Percentiles rank a stretch among this genome's conserved stretches.
Conservation (phyloP, 768 basidiomycete species). For the Tulasnella sp. region DNA sequence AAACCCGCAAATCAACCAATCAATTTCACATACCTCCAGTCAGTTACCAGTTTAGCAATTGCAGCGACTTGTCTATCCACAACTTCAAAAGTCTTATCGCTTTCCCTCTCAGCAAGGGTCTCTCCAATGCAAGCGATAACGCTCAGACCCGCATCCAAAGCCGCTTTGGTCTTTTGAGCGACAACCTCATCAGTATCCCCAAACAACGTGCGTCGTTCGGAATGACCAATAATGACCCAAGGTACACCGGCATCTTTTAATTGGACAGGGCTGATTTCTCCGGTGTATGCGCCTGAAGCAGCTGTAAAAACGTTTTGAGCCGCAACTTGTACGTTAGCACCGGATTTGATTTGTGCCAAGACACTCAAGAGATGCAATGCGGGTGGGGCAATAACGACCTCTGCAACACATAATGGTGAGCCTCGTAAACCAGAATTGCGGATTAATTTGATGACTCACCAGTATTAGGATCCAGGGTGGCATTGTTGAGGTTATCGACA, state of each 20-base stretch:
- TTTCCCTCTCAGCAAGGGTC: slow-evolving; percentile 78
- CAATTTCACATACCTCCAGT: slow-evolving; percentile 59
- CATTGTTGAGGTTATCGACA: slow-evolving; percentile 59
- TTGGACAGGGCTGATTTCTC: slow-evolving; percentile 83
- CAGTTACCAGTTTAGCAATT: slow-evolving; percentile 47
- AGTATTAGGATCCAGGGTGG: slow-evolving; percentile 58
- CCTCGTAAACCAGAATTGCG: slow-evolving; percentile 9
- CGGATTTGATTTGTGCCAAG: slow-evolving; percentile 43
- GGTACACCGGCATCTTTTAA: slow-evolving; percentile 76
- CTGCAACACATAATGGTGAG: slow-evolving; percentile 30
- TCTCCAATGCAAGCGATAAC: slow-evolving; percentile 97
- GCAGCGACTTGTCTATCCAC: slow-evolving; percentile 73
- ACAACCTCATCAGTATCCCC: slow-evolving; percentile 72
- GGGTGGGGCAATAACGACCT: slow-evolving; percentile 90
- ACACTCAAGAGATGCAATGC: slow-evolving; percentile 74
- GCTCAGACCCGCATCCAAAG: slow-evolving; percentile 57
- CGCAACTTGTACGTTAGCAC: slow-evolving; percentile 54
- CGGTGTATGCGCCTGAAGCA: slow-evolving; percentile 81
- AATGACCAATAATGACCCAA: slow-evolving; percentile 94
- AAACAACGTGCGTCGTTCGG: slow-evolving; percentile 89
- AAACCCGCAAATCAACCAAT: background rate
- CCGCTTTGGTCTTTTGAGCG: slow-evolving; percentile 75
- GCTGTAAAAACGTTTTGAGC: slow-evolving; percentile 90
- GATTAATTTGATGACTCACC: slow-evolving; percentile 36
- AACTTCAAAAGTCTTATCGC: slow-evolving; percentile 58